Base-by-base conservation (phyloP, 495 filamentous ascomycete species). In the Margaritispora aquatica region DNA sequence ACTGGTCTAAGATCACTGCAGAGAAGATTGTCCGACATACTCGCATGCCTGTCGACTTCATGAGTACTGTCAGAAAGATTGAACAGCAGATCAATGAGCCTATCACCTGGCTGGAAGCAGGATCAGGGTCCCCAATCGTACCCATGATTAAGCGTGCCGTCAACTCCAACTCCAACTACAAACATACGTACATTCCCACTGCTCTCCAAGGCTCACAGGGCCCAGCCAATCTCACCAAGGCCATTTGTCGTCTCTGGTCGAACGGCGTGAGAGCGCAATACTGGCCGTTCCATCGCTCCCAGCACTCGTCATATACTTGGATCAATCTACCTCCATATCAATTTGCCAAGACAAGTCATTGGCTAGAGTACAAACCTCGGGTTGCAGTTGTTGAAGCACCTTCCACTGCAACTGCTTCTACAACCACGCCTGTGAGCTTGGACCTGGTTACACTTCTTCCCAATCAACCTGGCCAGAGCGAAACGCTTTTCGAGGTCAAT, bases 91-190 rank as follows among this genome's bases (percentile, higher is more conserved):
- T 53, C 13, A 29, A 1, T 2, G n/a, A n/a, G n/a, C n/a, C n/a
- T n/a, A n/a, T n/a, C n/a, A n/a, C n/a, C n/a, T n/a, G n/a, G n/a
- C 51, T 53, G 9, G 51, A 53, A 31, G 51, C 51, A 1, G 51
- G 51, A 17, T 53, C 51, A 1, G 34, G 34, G 19, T 53, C 51
- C 1, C 27, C 51, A 4, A 53, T 53, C 26, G 34, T 26, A 34
- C 7, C 7, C 9, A 53, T 53, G 51, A 26, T 26, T 19, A 53
- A 26, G 13, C 51, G 51, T 26, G 51, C 24, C 19, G 9, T 53
- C 10, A 21, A 2, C 11, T 41, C 31, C 17, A 13, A 5, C 29
- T 5, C 5, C 29, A 23, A 23, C 5, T 19, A 17, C 4, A n/a
- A 3, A 4, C n/a, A n/a, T n/a, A n/a, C n/a, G n/a, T n/a, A n/a